Base-by-base conservation (phyloP, 2,329 filamentous ascomycete genomes). In the Fusarium denticulatum region DNA sequence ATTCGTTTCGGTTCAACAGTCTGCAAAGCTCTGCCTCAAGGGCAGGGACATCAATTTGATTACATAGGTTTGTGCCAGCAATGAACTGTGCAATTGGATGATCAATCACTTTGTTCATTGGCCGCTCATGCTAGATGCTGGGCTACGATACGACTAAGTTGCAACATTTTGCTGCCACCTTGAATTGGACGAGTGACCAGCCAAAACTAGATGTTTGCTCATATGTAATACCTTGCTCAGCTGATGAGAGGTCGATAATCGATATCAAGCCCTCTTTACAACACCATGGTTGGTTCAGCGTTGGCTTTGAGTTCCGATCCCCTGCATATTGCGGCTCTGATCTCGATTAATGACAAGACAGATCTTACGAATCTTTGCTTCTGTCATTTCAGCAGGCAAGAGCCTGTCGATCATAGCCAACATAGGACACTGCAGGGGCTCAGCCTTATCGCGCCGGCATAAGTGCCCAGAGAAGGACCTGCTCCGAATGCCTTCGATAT, bases 361-460 rank as follows among this genome's bases (percentile, higher is more conserved):
- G 34, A 62, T 53, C 45, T 34, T 36, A 26, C 28, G 20, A 60
- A 34, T 66, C 45, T 64, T 67, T 64, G 63, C 61, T 67, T 73
- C 32, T 71, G 60, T 49, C 39, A 34, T 60, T 75, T 76, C 67
- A 77, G 75, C 70, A 64, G 66, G 50, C 43, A 63, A 45, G 47
- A 64, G 58, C 40, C 60, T 57, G 72, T 58, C 73, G 75, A 77
- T 77, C 75, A 64, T 64, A 34, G 30, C 73, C 68, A 53, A 62
- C 34, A 52, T 28, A 10, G 71, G 62, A 28, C 42, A 50, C 50
- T 56, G 32, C 50, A 58, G 55, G 52, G 70, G 53, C 56, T 74
- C 73, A 76, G 73, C 73, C 73, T 74, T 74, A 72, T 61, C 60
- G 12, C 57, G 30, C 56, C 56, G 57, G 61, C 58, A 47, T 34